Base-by-base conservation (phyloP, 1,284 basidiomycete genomes). In the Heterobasidion occidentale region DNA sequence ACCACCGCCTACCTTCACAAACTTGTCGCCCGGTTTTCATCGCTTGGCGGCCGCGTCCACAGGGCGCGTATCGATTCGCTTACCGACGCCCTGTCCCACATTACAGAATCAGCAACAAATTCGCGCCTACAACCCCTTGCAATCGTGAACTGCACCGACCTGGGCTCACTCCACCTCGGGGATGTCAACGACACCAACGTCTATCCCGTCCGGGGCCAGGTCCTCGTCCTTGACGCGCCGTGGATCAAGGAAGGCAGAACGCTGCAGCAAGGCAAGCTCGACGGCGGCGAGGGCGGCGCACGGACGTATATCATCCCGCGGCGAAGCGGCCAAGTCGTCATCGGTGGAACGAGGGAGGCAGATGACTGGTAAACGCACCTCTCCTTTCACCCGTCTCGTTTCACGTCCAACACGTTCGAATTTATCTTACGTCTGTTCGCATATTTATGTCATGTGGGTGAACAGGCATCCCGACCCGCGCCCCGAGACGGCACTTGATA, bases 301-400 rank as follows among this genome's bases (percentile, higher is more conserved):
- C 34, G 42, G 71, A 81, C 81, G 45, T 92, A 91, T 68, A 75
- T 87, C 58, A 88, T 92, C 62, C 89, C 89, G 27, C 73, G 84
- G 60, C 71, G 77, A 46, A 80, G 77, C 59, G 85, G 88, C 55
- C 59, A 86, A 77, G 79, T 89, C 7, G 72, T 89, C 34, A 70
- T 90, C 1, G 88, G 88, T 5, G 87, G 88, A 0, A 86, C 79
- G 15, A 79, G 75, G 56, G 75, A 70, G 1, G 70, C 72, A 0
- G 70, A 88, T 61, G 87, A 90, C 63, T 90, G 88, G 88, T 80
- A 62, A 54, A 27, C 27, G 27, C 27, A 27, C 6, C 27, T 27
- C 66, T 61, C 20, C 49, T n/a, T n/a, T 50, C 51, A 8, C 12
- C 14, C 19, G 45, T 9, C 19, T 2, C 27, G 27, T 27, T 27